These are phyloP conservation scores for Psidium friedrichsthalianum DNA, from an alignment of 345 rosid species.

Conservation along the genomic window DNA sequence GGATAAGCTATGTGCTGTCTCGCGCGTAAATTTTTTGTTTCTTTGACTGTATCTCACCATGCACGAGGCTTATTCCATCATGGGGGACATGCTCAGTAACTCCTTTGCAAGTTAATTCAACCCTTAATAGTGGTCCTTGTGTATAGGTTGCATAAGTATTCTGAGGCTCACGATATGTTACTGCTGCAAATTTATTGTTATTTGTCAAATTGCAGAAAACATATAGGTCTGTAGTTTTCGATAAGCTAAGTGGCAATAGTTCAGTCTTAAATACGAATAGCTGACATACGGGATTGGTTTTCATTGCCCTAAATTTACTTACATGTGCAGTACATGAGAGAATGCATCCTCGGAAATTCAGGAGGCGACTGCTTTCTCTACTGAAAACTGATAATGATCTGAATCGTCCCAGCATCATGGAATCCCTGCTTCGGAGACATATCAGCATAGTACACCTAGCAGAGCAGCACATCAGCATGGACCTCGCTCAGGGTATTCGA, in stretches of 20 bases:
- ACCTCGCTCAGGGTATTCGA: constrained; percentile 86
- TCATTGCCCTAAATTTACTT: neutral
- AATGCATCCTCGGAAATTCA: constrained; percentile 94
- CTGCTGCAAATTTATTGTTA: neutral
- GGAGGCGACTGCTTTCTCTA: constrained; percentile 72
- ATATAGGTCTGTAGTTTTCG: neutral
- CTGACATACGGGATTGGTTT: neutral
- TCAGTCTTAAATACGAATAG: neutral
- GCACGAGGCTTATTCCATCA: neutral
- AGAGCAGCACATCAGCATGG: constrained; percentile 99
- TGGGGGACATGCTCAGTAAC: neutral
- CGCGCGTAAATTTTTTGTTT: neutral
- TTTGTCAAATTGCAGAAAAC: neutral
- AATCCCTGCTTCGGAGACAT: constrained; percentile 77
- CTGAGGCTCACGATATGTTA: neutral
- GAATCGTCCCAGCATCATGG: constrained; percentile 88
- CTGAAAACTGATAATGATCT: constrained; percentile 92
- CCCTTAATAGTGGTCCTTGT: neutral
- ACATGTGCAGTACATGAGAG: constrained; percentile 91
- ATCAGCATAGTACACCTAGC: constrained; percentile 86
- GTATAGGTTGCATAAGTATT: neutral
- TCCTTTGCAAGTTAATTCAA: neutral
- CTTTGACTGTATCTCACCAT: neutral
- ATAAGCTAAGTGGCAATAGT: neutral
- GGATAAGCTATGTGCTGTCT: neutral